A percentile compares a stretch with the other conserved stretches of the same genome.
phyloP scores from a whole-genome alignment of 768 basidiomycete genomes.

The Xerocomellus chrysenteron region DNA sequence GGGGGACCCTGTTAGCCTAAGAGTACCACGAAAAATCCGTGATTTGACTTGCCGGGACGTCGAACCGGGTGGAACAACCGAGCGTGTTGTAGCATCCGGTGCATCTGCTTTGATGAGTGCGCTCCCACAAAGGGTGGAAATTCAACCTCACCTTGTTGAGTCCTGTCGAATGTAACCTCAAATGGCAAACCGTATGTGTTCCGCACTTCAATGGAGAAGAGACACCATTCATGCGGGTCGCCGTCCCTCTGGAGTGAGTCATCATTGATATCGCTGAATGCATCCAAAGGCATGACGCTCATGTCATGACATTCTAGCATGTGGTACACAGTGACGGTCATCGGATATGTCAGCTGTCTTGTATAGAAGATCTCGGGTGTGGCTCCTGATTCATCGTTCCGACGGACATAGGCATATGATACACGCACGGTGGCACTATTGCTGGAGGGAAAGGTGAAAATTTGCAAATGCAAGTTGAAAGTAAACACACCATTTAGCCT shows the following conservation, averaged over 20 bases:
- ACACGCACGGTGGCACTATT: constrained; percentile 77
- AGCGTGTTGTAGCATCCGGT: constrained; percentile 42
- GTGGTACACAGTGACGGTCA: constrained; percentile 92
- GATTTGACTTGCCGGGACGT: constrained; percentile 61
- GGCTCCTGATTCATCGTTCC: constrained; percentile 32
- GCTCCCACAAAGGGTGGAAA: neutral
- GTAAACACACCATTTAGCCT: constrained; percentile 80
- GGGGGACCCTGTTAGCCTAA: constrained; percentile 4
- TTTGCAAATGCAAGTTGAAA: neutral
- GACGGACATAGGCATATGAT: constrained; percentile 74
- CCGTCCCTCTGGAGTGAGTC: constrained; percentile 38
- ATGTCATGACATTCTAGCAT: constrained; percentile 87
- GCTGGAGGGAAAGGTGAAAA: constrained; percentile 40
- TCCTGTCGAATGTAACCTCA: constrained; percentile 75
- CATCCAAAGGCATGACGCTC: constrained; percentile 68
- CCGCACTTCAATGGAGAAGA: constrained; percentile 86
- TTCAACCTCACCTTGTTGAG: constrained; percentile 53
- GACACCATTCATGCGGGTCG: constrained; percentile 70
- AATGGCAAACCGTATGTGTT: constrained; percentile 93
- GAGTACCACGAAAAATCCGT: neutral
- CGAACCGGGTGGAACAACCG: constrained; percentile 83
- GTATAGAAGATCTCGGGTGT: constrained; percentile 68
- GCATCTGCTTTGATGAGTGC: constrained; percentile 34
- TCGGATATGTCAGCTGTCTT: constrained; percentile 83
- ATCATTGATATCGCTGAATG: constrained; percentile 21